Evolutionary conservation across 805 yeast genomes (phyloP).

Genomic region (Pichia scutulata): DNA sequence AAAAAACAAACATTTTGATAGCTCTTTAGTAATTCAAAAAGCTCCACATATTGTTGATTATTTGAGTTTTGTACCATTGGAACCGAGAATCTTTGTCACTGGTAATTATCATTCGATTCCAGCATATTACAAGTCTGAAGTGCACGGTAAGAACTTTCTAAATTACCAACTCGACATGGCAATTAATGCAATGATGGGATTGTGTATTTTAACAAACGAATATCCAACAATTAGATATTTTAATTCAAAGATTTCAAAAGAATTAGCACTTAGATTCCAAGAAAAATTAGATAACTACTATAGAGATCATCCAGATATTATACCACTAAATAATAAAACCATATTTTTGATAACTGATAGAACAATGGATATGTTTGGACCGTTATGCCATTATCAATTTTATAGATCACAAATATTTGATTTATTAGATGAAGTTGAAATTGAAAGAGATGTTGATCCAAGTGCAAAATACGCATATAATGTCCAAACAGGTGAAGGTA

Average conservation of each 20-base stretch:
- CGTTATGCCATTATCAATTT: constrained; percentile 80
- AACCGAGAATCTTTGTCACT: constrained; percentile 65
- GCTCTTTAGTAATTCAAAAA: background rate
- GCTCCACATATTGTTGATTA: constrained; percentile 26
- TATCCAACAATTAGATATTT: constrained; percentile 80
- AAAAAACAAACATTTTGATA: constrained; percentile 7
- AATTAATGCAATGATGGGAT: constrained; percentile 57
- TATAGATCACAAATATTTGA: constrained; percentile 93
- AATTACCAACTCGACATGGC: constrained; percentile 48
- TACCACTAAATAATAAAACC: constrained; percentile 42
- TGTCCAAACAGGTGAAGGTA: constrained; percentile 23
- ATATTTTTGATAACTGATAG: constrained; percentile 75
- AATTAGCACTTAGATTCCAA: constrained; percentile 67
- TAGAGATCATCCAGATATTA: constrained; percentile 57
- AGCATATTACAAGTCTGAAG: constrained; percentile 56
- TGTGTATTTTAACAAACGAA: constrained; percentile 77
- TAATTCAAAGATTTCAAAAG: constrained; percentile 42
- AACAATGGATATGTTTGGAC: constrained; percentile 73
- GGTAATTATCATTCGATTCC: constrained; percentile 56
- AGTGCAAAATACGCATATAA: constrained; percentile 21
- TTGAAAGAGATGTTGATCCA: constrained; percentile 20
- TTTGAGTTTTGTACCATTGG: constrained; percentile 56
- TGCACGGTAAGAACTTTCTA: constrained; percentile 53
- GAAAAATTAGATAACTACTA: constrained; percentile 66
- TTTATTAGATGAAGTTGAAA: constrained; percentile 29